phyloP scores from a whole-genome alignment of 2,329 filamentous ascomycete species.

The Fulvia fulva region DNA sequence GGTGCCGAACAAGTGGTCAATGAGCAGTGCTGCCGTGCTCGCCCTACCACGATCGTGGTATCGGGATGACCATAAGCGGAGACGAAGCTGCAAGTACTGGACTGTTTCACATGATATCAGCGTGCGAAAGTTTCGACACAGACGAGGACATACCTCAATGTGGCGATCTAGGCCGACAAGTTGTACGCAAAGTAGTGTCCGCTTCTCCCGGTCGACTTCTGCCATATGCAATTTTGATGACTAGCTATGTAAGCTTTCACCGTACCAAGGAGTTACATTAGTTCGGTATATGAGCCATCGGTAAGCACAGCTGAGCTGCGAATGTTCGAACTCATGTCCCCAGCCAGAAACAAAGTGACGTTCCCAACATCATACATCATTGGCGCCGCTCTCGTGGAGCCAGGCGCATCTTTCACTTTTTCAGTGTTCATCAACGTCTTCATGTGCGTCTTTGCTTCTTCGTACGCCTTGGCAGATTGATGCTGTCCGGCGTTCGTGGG shows the following conservation, averaged over 20 bases:
- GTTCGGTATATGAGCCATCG: conserved; percentile 13
- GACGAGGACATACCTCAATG: not conserved
- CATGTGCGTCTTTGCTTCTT: conserved; percentile 20
- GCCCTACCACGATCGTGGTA: not conserved
- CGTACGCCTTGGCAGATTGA: conserved; percentile 7
- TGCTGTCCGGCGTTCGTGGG: not conserved
- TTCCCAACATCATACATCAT: conserved; percentile 18
- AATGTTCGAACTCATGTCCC: conserved; percentile 18
- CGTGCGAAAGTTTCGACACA: not conserved
- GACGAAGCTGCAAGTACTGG: not conserved
- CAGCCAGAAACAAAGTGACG: conserved; percentile 17
- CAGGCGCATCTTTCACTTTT: conserved; percentile 5
- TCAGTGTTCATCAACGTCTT: conserved; percentile 19
- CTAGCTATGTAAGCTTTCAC: not conserved
- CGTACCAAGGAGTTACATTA: not conserved
- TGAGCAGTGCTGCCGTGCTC: not conserved
- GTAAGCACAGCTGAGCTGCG: conserved; percentile 4
- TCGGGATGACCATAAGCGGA: not conserved
- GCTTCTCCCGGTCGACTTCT: not conserved
- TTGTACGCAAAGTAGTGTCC: not conserved
- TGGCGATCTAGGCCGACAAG: not conserved
- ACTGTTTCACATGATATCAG: not conserved
- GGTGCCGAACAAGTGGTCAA: not conserved
- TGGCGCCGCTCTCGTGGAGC: conserved; percentile 7
- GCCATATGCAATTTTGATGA: not conserved